phyloP scores from a whole-genome alignment of 306 rosid genomes.

The Oxytropis ochrocephala region DNA sequence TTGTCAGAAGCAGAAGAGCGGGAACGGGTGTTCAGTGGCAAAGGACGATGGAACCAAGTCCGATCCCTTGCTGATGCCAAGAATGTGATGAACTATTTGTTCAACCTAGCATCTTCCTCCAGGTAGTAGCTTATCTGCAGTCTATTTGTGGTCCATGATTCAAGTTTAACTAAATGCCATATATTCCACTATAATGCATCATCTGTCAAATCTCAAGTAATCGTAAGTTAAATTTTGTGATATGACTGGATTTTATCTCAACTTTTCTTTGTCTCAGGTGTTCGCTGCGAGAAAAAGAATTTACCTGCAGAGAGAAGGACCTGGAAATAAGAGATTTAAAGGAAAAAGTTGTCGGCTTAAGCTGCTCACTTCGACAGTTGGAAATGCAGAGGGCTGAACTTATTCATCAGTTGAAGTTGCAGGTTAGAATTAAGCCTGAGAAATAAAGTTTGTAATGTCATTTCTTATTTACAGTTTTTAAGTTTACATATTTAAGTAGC shows the following conservation, averaged over 20 bases:
- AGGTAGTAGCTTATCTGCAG: conserved; percentile 41
- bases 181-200: background rate
- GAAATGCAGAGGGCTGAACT: conserved; percentile 72
- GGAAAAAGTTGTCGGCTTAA: conserved; percentile 63
- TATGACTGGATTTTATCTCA: background rate
- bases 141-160: background rate
- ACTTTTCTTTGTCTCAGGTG: conserved; percentile 46
- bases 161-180: background rate
- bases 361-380: conserved; percentile 50
- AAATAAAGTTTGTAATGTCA: background rate
- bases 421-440: conserved; percentile 27
- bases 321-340: conserved; percentile 71
- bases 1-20: conserved; percentile 96
- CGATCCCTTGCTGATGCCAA: conserved; percentile 90
- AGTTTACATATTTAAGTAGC: background rate
- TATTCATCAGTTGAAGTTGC: conserved; percentile 57
- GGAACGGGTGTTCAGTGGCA: conserved; percentile 75
- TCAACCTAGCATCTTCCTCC: conserved; percentile 81
- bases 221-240: background rate
- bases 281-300: conserved; percentile 64
- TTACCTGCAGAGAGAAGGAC: conserved; percentile 65
- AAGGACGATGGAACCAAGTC: conserved; percentile 95
- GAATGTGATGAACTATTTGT: conserved; percentile 79
- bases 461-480: background rate
- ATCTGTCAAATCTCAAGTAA: background rate